Evolutionary conservation across 2,329 filamentous ascomycete species (phyloP).

Genomic region (Aphanocladium album): DNA sequence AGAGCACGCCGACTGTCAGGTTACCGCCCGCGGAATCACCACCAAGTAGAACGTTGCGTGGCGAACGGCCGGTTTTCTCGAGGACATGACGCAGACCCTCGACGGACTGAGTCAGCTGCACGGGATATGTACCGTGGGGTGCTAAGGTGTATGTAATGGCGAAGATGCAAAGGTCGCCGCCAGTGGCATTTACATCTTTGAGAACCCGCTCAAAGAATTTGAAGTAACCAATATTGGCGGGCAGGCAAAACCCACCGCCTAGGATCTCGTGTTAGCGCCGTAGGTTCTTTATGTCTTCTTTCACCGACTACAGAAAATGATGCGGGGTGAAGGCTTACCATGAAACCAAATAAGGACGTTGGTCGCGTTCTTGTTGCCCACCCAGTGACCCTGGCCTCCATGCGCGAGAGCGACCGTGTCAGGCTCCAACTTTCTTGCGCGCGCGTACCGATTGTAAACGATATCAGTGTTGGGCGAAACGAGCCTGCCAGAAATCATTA

Average conservation of each 20-base stretch:
- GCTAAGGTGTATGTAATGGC: constrained; percentile 18
- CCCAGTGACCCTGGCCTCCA: constrained; percentile 20
- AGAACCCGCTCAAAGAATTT: constrained; percentile 16
- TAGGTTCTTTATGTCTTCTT: neutral
- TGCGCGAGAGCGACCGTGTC: constrained; percentile 18
- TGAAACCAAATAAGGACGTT: constrained; percentile 22
- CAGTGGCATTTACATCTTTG: constrained; percentile 10
- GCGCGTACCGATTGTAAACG: constrained; percentile 18
- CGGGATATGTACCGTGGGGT: constrained; percentile 18
- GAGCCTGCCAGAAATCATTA: constrained; percentile 10
- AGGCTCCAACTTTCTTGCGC: constrained; percentile 11
- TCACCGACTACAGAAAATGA: neutral
- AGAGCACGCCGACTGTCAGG: constrained; percentile 19
- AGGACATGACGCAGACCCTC: constrained; percentile 18
- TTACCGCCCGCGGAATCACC: constrained; percentile 22
- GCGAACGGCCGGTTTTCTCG: constrained; percentile 10
- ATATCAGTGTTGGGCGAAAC: constrained; percentile 17
- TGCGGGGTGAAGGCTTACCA: constrained; percentile 12
- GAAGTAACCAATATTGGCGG: constrained; percentile 19
- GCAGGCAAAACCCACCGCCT: constrained; percentile 21
- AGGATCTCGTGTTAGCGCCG: neutral
- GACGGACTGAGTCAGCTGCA: constrained; percentile 20
- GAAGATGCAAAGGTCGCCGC: constrained; percentile 18
- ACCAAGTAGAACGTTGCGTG: constrained; percentile 17
- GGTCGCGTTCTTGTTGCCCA: constrained; percentile 18